phyloP scores from a whole-genome alignment of 148 eudicot species.

The Vaccinium corymbosum region DNA sequence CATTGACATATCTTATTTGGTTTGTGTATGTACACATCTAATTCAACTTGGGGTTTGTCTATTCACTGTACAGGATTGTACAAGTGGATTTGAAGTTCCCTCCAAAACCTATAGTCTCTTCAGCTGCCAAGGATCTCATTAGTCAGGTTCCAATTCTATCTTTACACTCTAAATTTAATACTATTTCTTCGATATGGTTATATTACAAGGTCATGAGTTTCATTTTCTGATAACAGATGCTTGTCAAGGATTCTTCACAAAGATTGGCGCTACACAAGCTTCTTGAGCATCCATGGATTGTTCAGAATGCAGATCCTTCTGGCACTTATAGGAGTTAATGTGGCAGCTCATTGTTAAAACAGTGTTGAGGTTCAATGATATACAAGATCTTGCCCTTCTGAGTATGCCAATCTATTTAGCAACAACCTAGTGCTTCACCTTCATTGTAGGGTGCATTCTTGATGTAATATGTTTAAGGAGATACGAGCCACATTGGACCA shows the following conservation, averaged over 20 bases:
- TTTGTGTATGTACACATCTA: neutral
- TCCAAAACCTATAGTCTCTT: slow-evolving; percentile 67
- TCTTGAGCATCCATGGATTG: slow-evolving; percentile 93
- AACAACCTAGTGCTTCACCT: neutral
- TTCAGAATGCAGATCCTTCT: slow-evolving; percentile 88
- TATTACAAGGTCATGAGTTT: neutral
- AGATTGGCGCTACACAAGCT: slow-evolving; percentile 88
- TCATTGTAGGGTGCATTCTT: neutral
- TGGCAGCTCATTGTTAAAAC: neutral
- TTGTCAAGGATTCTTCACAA: slow-evolving; percentile 73
- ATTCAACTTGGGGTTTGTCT: neutral
- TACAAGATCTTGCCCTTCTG: neutral
- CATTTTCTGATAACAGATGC: slow-evolving; percentile 56
- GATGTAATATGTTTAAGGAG: neutral
- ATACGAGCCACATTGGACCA: neutral
- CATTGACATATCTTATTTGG: neutral
- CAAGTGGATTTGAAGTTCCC: slow-evolving; percentile 85
- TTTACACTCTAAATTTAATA: neutral
- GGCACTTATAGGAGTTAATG: slow-evolving; percentile 61
- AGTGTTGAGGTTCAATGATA: neutral
- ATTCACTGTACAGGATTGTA: slow-evolving; percentile 51
- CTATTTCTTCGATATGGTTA: neutral
- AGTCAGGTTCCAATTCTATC: slow-evolving; percentile 35
- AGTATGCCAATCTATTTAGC: neutral
- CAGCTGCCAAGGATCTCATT: slow-evolving; percentile 77